phyloP scores from a whole-genome alignment of 768 basidiomycete species.

The Boletus insuetus region DNA sequence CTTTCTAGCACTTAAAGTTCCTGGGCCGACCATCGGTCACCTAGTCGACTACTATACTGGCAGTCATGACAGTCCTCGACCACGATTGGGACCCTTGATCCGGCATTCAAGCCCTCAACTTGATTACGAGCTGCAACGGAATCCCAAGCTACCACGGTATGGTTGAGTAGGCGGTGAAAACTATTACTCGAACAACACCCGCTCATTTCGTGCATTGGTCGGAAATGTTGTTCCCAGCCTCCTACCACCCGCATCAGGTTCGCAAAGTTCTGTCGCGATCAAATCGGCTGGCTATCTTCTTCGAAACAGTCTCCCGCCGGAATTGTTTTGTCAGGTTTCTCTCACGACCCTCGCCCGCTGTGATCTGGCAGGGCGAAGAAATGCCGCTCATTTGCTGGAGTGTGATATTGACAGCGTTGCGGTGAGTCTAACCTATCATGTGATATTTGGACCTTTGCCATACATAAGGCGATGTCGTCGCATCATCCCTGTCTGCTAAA shows the following conservation, averaged over 20 bases:
- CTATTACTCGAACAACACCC: too few relatives aligned
- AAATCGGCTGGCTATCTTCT: neutral
- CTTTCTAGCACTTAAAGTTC: too few relatives aligned
- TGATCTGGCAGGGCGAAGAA: neutral
- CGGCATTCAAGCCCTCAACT: too few relatives aligned
- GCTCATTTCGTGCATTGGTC: too few relatives aligned
- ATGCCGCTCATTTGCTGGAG: neutral
- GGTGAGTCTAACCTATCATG: neutral
- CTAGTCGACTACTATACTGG: too few relatives aligned
- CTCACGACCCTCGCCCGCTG: conserved; percentile 5
- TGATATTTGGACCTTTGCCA: neutral
- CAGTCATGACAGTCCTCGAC: too few relatives aligned
- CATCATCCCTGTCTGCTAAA: neutral
- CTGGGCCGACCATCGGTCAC: too few relatives aligned
- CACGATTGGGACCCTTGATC: too few relatives aligned
- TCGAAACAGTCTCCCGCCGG: neutral
- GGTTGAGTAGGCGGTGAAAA: too few relatives aligned
- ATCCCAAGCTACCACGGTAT: too few relatives aligned
- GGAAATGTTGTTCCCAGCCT: neutral
- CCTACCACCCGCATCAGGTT: neutral
- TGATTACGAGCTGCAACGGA: too few relatives aligned
- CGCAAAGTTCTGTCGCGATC: neutral
- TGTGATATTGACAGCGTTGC: neutral
- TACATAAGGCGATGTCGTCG: conserved; percentile 1
- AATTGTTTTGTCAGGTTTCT: neutral